Evolutionary conservation across 768 basidiomycete species (phyloP).

Genomic region (Rubroboletus pulcherrimus): DNA sequence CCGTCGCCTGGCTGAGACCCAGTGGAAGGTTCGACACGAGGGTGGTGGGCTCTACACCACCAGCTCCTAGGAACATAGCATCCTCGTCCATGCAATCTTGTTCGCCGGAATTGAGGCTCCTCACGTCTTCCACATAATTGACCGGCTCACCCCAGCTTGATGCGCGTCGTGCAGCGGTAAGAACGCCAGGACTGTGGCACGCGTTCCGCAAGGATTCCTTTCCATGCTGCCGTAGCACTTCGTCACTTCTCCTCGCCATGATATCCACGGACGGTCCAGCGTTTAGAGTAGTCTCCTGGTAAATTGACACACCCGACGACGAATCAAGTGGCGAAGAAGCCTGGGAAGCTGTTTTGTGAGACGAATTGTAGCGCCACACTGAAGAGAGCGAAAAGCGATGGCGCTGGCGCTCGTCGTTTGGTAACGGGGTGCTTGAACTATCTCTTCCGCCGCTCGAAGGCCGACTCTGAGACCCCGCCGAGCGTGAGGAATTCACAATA

Average conservation of each 20-base stretch:
- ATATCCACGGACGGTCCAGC: slow-evolving; percentile 21
- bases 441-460: slow-evolving; percentile 27
- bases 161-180: slow-evolving; percentile 52
- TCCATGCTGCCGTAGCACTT: slow-evolving; percentile 35
- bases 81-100: slow-evolving; percentile 48
- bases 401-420: slow-evolving; percentile 20
- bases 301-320: slow-evolving; percentile 32
- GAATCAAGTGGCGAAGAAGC: slow-evolving; percentile 31
- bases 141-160: slow-evolving; percentile 61
- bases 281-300: slow-evolving; percentile 16
- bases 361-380: slow-evolving; percentile 21
- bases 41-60: slow-evolving; percentile 37
- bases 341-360: slow-evolving; percentile 25
- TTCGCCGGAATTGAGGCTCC: slow-evolving; percentile 43
- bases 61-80: slow-evolving; percentile 51
- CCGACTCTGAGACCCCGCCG: slow-evolving; percentile 25
- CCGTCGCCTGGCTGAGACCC: slow-evolving; percentile 27
- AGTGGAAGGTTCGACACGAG: slow-evolving; percentile 34
- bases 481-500: slow-evolving; percentile 12
- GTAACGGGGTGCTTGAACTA: slow-evolving; percentile 17
- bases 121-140: slow-evolving; percentile 40
- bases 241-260: slow-evolving; percentile 41
- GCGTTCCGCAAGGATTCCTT: slow-evolving; percentile 24
- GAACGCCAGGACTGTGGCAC: slow-evolving; percentile 25
- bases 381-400: slow-evolving; percentile 33